A percentile compares a stretch with the other conserved stretches of the same genome.
Evolutionary conservation across 257 asterid species (phyloP).

Genomic region (Datura wrightii): DNA sequence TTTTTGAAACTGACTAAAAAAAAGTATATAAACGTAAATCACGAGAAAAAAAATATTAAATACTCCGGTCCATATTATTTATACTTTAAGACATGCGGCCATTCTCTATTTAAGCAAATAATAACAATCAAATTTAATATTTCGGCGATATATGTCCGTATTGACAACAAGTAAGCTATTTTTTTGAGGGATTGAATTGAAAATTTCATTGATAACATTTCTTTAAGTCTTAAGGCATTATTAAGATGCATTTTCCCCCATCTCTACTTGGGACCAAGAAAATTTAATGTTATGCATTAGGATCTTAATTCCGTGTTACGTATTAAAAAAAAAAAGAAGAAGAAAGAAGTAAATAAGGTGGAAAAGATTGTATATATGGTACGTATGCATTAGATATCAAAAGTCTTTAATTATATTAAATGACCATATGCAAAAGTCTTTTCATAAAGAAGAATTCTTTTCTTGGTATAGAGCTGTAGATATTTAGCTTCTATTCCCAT

Average conservation of each 20-base stretch:
- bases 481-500: background rate
- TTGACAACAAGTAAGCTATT: background rate
- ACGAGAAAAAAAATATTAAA: too few relatives aligned
- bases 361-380: background rate
- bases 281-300: background rate
- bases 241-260: background rate
- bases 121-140: background rate
- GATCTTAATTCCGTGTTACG: slow-evolving; percentile 11
- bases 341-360: background rate
- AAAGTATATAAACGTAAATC: too few relatives aligned
- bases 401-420: slow-evolving; percentile 8
- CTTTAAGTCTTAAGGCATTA: background rate
- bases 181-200: background rate
- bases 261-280: background rate
- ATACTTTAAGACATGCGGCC: too few relatives aligned
- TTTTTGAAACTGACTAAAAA: too few relatives aligned
- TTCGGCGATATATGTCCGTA: background rate
- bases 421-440: background rate
- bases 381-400: background rate
- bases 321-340: background rate
- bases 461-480: background rate
- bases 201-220: background rate
- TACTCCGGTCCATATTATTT: too few relatives aligned
- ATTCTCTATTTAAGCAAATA: too few relatives aligned
- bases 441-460: background rate